Percentiles rank a stretch among this genome's conserved stretches.
Evolutionary conservation across 2,329 filamentous ascomycete genomes (phyloP).

Genomic region (Drechslerella stenobrocha): DNA sequence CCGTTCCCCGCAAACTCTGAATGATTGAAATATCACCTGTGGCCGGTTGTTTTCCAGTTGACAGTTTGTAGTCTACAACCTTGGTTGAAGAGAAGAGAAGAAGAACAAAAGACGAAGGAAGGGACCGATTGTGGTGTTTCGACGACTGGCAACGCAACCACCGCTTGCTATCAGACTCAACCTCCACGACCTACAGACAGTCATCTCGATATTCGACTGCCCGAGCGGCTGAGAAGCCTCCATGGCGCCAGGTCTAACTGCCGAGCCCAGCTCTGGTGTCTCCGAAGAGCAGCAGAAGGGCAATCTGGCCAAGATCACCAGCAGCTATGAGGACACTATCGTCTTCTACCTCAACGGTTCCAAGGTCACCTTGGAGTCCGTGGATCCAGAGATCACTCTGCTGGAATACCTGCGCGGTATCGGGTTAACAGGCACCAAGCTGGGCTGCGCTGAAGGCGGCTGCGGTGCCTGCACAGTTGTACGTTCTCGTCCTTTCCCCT

Average conservation of each 20-base stretch:
- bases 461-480: slow-evolving; percentile 95
- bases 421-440: slow-evolving; percentile 90
- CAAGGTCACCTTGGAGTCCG: slow-evolving; percentile 74
- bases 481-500: slow-evolving; percentile 52
- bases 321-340: slow-evolving; percentile 80
- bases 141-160: slow-evolving; percentile 28
- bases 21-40: slow-evolving; percentile 5
- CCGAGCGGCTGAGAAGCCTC: neutral
- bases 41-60: neutral
- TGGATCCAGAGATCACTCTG: slow-evolving; percentile 88
- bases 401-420: slow-evolving; percentile 91
- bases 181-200: neutral
- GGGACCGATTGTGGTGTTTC: slow-evolving; percentile 38
- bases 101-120: too few relatives aligned
- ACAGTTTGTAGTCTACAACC: neutral
- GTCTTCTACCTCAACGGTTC: slow-evolving; percentile 95
- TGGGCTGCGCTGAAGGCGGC: slow-evolving; percentile 94
- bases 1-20: slow-evolving; percentile 40
- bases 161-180: slow-evolving; percentile 1
- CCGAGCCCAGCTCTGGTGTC: slow-evolving; percentile 58
- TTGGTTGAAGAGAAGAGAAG: too few relatives aligned
- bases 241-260: slow-evolving; percentile 65
- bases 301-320: slow-evolving; percentile 67
- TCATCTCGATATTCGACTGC: too few relatives aligned
- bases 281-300: slow-evolving; percentile 57